Conservation (phyloP, 1,139 yeast genomes). For the Debaryomyces fabryi region DNA sequence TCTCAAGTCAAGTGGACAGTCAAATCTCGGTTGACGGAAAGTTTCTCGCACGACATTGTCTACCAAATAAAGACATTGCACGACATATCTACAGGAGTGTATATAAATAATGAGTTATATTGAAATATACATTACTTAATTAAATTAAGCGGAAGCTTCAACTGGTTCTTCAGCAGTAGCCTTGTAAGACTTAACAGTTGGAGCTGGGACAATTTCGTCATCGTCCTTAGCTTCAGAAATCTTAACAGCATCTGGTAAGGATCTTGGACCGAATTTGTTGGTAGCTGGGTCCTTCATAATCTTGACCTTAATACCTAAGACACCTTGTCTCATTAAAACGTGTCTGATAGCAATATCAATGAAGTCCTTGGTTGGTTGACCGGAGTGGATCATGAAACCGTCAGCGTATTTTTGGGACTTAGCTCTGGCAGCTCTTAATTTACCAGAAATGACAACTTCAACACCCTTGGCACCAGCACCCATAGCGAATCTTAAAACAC, state of each 20-base stretch:
- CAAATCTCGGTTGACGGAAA: not conserved
- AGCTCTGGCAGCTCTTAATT: conserved; percentile 99
- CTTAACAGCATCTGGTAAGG: conserved; percentile 93
- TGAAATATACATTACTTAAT: conserved; percentile 1
- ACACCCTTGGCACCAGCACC: conserved; percentile 99
- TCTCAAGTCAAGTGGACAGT: not conserved
- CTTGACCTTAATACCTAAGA: conserved; percentile 98
- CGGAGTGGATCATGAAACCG: conserved; percentile 99
- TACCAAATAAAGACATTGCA: not conserved
- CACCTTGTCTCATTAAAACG: conserved; percentile 99
- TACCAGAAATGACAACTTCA: conserved; percentile 99
- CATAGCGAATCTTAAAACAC: conserved; percentile 99
- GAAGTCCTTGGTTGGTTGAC: conserved; percentile 99
- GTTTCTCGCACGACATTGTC: not conserved
- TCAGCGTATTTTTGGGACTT: conserved; percentile 99
- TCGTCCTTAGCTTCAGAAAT: conserved; percentile 98
- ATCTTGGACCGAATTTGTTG: conserved; percentile 86
- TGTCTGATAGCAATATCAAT: conserved; percentile 99
- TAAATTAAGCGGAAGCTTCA: conserved; percentile 38
- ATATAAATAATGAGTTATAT: conserved; percentile 1
- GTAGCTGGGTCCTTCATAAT: conserved; percentile 99
- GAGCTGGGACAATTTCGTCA: conserved; percentile 76
- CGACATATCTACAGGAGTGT: not conserved
- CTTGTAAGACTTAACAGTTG: conserved; percentile 78
- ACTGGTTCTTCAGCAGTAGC: conserved; percentile 37